Evolutionary conservation across 192 early-diverging fungal genomes (phyloP), one percentile per base, ranked within the genome.

Genomic region (Haplosporangium gracile): DNA sequence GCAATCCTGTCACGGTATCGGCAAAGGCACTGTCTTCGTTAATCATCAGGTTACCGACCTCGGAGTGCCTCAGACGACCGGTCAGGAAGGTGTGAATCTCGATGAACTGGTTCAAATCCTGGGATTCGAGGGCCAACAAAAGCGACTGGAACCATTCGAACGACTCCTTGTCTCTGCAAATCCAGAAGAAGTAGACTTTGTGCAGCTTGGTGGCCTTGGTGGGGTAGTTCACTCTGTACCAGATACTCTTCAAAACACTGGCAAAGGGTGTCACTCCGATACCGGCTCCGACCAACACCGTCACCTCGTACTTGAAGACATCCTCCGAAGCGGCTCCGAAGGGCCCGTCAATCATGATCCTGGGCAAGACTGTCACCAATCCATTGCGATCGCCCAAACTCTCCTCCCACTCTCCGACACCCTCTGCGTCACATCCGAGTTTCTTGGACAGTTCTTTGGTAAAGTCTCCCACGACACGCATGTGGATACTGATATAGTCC

Each of bases 61-160:
- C 93, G 15, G 93, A 92, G 32, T 90, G 74, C 45, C 92, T 85
- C 36, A 96, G 77, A 70, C 90, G 84, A 47, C 94, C 96, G 1
- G 96, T 97, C 83, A 93, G 88, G 82, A 93, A 95, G 1, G 92
- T 92, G 76, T 91, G 94, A 73, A 93, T 89, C 77, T 95, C 92
- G 57, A 97, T 92, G 86, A 94, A 90, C 22, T 90, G 81, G 68
- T 89, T 83, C 55, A 94, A 78, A 45, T 92, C 89, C 76, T 93
- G 89, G 47, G 93, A 89, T 53, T 95, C 93, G 13, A 97, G 87
- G 0, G 95, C 92, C 26, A 91, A 68, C 55, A 97, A 83, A 68
- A 95, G 78, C 57, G 94, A 94, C 90, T 95, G 94, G 92, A 97
- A 97, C 95, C 96, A 97, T 75, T 95, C 91, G 60, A 97, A 94